A percentile compares a stretch with the other conserved stretches of the same genome.
These are phyloP conservation scores for Suillus bovinus DNA, from an alignment of 768 basidiomycete genomes.

Conservation along the genomic window DNA sequence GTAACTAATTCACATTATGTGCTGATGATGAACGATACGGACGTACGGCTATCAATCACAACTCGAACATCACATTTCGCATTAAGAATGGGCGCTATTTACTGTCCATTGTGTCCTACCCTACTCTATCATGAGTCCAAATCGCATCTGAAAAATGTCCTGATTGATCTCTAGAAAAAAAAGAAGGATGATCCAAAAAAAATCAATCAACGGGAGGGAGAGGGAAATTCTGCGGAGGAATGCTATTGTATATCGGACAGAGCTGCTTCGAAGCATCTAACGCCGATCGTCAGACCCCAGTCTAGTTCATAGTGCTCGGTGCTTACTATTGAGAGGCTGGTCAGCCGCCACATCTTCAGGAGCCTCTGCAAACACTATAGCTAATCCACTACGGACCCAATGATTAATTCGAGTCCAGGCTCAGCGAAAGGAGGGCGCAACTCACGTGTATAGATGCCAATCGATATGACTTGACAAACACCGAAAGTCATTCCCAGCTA, in stretches of 20 bases:
- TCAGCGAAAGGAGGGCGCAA: not conserved
- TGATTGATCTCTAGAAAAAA: not conserved
- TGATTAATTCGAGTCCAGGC: not conserved
- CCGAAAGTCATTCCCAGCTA: not conserved
- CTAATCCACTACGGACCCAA: not conserved
- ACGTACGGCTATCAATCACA: too few species aligned
- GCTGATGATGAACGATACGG: too few species aligned
- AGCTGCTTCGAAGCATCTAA: not conserved
- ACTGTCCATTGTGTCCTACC: not conserved
- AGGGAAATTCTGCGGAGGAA: not conserved
- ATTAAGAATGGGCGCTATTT: not conserved
- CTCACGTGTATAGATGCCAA: not conserved
- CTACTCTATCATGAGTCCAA: not conserved
- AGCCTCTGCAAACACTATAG: not conserved
- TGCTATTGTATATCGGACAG: not conserved
- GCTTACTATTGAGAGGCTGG: not conserved
- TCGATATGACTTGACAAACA: not conserved
- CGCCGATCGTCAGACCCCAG: not conserved
- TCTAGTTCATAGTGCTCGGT: not conserved
- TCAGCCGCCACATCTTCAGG: not conserved
- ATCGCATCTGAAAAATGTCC: not conserved
- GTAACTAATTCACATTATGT: too few species aligned
- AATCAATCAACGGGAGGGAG: not conserved
- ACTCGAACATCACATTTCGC: too few species aligned
- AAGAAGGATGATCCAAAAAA: not conserved